These are phyloP conservation scores for Pleurotus tuoliensis DNA, from an alignment of 768 basidiomycete genomes.

Conservation along the genomic window DNA sequence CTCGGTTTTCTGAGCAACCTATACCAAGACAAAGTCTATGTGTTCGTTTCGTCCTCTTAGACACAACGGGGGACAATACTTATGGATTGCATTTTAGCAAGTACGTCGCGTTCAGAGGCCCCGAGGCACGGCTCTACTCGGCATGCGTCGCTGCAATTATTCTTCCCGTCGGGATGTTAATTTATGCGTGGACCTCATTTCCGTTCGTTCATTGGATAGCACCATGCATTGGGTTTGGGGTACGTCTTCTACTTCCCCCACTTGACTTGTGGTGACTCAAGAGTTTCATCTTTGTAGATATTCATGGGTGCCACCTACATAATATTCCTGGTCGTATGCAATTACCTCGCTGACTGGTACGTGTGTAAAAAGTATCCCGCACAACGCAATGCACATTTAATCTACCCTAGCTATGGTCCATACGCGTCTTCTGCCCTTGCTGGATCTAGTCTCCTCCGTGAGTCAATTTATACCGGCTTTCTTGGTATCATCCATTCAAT, in stretches of 20 bases:
- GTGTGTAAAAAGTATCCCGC: conserved; percentile 9
- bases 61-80: neutral
- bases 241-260: conserved; percentile 14
- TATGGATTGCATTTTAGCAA: conserved; percentile 18
- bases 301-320: conserved; percentile 42
- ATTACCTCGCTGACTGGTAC: conserved; percentile 58
- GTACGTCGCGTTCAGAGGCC: conserved; percentile 30
- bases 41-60: conserved; percentile 26
- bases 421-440: conserved; percentile 65
- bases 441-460: conserved; percentile 54
- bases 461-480: conserved; percentile 14
- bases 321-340: conserved; percentile 54
- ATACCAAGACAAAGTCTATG: conserved; percentile 48
- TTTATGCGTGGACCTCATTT: conserved; percentile 69
- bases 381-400: neutral
- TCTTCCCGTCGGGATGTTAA: conserved; percentile 60
- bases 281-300: conserved; percentile 24
- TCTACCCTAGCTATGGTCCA: conserved; percentile 31
- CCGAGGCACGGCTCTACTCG: conserved; percentile 59
- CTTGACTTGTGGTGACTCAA: too few relatives aligned
- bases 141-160: conserved; percentile 52
- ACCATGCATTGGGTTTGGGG: conserved; percentile 48
- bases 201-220: conserved; percentile 57
- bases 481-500: neutral
- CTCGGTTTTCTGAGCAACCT: conserved; percentile 43